Conservation (phyloP, 805 yeast species). For the Candida suzukii region DNA sequence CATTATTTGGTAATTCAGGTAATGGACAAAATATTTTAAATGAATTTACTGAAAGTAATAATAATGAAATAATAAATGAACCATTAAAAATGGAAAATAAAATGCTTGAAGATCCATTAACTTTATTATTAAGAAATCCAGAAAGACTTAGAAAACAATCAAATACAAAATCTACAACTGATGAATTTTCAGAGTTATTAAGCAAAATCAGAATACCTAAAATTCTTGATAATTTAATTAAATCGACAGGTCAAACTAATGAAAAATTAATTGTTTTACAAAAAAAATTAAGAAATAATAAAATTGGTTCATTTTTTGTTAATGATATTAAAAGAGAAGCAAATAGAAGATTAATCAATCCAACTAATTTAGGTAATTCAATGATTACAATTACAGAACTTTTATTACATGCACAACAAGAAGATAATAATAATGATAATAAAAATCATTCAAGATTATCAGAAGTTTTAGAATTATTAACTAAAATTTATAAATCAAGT, state of each 20-base stretch:
- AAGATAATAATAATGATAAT: conserved; percentile 48
- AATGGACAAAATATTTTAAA: background rate
- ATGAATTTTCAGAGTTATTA: background rate
- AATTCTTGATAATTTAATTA: background rate
- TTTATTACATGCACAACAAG: conserved; percentile 47
- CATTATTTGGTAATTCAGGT: conserved; percentile 6
- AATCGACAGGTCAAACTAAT: background rate
- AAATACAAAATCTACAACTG: background rate
- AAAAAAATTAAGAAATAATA: background rate
- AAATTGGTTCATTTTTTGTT: conserved; percentile 22
- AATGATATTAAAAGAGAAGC: conserved; percentile 44
- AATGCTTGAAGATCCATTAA: conserved; percentile 2
- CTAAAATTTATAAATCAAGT: conserved; percentile 50
- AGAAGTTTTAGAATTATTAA: conserved; percentile 52
- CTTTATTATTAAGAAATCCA: conserved; percentile 8
- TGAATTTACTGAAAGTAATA: background rate
- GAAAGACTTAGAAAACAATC: background rate
- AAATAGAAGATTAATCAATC: conserved; percentile 51
- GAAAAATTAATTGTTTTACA: background rate
- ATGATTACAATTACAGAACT: conserved; percentile 54
- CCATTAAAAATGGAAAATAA: background rate
- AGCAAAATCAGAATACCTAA: background rate
- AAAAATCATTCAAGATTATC: conserved; percentile 46
- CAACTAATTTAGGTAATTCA: conserved; percentile 53
- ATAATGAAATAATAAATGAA: background rate